phyloP scores from a whole-genome alignment of 495 filamentous ascomycete species.

The Neurospora cerealis region DNA sequence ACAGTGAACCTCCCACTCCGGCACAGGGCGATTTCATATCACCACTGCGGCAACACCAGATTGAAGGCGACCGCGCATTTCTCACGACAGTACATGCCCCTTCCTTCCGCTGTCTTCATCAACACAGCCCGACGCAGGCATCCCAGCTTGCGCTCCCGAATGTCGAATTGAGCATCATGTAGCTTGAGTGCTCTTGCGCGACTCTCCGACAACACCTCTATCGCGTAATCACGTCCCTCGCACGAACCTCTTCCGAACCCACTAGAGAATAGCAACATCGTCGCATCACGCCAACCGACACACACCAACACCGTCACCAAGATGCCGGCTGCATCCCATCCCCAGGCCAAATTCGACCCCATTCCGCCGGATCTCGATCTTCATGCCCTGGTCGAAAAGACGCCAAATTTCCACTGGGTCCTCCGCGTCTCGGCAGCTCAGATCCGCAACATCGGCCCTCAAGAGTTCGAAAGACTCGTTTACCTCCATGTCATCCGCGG shows the following conservation, averaged over 20 bases:
- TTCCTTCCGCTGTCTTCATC: neutral
- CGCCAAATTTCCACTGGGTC: slow-evolving; percentile 76
- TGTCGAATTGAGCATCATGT: neutral
- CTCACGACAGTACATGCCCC: neutral
- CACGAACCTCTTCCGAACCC: neutral
- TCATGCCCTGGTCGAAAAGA: slow-evolving; percentile 57
- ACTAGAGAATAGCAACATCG: neutral
- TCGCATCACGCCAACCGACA: neutral
- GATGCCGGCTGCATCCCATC: slow-evolving; percentile 62
- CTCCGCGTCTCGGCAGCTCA: slow-evolving; percentile 63
- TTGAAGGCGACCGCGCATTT: neutral
- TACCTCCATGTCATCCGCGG: slow-evolving; percentile 68
- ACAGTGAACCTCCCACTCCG: neutral
- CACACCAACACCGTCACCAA: slow-evolving; percentile 7
- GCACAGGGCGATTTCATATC: neutral
- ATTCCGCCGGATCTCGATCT: slow-evolving; percentile 78
- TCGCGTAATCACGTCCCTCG: neutral
- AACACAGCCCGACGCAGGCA: neutral
- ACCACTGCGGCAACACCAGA: neutral
- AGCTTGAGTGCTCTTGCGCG: neutral
- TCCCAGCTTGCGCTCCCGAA: neutral
- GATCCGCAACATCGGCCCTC: slow-evolving; percentile 58
- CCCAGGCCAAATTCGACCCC: slow-evolving; percentile 67
- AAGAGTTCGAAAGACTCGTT: slow-evolving; percentile 72
- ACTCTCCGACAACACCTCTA: neutral